Base-by-base conservation (phyloP, 1,284 basidiomycete species). In the Peniophora sp. region DNA sequence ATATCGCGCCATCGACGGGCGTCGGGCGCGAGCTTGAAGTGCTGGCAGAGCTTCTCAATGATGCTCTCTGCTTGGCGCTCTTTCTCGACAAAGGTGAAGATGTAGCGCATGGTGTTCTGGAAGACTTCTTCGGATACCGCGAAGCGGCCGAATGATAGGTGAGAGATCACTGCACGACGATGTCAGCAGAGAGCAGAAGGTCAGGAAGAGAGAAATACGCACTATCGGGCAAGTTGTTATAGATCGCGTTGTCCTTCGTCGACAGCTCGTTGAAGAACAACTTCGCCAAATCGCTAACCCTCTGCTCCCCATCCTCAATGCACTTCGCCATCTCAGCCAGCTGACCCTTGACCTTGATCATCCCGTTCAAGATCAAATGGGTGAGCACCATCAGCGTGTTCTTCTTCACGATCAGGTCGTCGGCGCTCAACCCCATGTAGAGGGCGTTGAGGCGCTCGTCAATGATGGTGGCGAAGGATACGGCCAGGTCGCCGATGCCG, bases 281-380 rank as follows among this genome's bases (percentile, higher is more conserved):
- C 67, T 95, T 97, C 37, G 97, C 95, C 17, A 99, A 76, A 62
- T 98, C 94, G 14, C 88, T 83, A 54, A 99, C 90, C 10, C 95
- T 74, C 51, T 76, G 76, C 55, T 98, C 96, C n/a, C 81, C 75
- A 68, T 99, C 95, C 67, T 98, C 93, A 18, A 99, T 71, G 62
- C 96, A 99, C 70, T 99, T 99, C 32, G 96, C 97, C 94, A 99
- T 97, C 74, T 98, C 97, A 32, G 97, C 96, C 3, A 98, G 75
- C 66, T 99, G 96, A 1, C 97, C 97, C 68, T 99, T 99, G 63
- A 98, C 96, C 68, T 99, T 99, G 75, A 97, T 92, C 96, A 98
- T 98, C 1, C 96, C 96, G 63, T 98, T 98, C 55, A 98, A 70
- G 63, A 99, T 99, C 55, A 99, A 70, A 68, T 99, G 95, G 3